Base-by-base conservation (phyloP, 352 stramenopile species). In the Thraustochytrium sp. region DNA sequence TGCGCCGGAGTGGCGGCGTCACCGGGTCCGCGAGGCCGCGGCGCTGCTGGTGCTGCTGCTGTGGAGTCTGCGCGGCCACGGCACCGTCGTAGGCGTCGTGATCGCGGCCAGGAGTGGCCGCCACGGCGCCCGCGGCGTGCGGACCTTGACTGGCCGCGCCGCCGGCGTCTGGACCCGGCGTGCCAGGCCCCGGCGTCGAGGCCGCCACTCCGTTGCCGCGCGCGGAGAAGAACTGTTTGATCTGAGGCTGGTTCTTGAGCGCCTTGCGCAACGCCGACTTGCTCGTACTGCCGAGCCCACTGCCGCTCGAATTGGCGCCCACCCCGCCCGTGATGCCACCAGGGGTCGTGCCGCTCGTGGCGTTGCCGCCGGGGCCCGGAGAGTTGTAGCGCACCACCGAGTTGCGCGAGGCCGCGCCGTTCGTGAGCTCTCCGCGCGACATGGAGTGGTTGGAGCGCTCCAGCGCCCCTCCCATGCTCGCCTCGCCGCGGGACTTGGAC, bases 171-270 rank as follows among this genome's bases (percentile, higher is more conserved):
- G n/a, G n/a, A n/a, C n/a, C n/a, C n/a, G n/a, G n/a, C n/a, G n/a
- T n/a, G n/a, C n/a, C n/a, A n/a, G n/a, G n/a, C n/a, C n/a, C n/a
- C n/a, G n/a, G n/a, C 42, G 42, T 49, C 42, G 42, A 16, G 42
- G 16, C 42, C 42, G 5, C 42, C 5, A 49, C 42, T 49, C 5
- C 42, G 42, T 49, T 49, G 5, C 16, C 3, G 13, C 44, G 16
- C 23, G 68, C 34, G 3, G 40, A 46, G 26, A 80, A 80, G 44
- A 65, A 80, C 2, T 80, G 68, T 72, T 80, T 80, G 53, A 80
- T 80, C 49, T 80, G 68, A 16, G 68, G 68, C 51, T 80, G 68
- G 51, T 80, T 80, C 51, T 64, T 80, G 68, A 80, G 68, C 42
- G 68, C 68, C 11, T 80, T 80, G 23, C 40, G 31, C 36, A 80